A percentile compares a stretch with the other conserved stretches of the same genome.
These are phyloP conservation scores for Penicillium sp. DNA, from an alignment of 2,329 filamentous ascomycete genomes.

Conservation along the genomic window DNA sequence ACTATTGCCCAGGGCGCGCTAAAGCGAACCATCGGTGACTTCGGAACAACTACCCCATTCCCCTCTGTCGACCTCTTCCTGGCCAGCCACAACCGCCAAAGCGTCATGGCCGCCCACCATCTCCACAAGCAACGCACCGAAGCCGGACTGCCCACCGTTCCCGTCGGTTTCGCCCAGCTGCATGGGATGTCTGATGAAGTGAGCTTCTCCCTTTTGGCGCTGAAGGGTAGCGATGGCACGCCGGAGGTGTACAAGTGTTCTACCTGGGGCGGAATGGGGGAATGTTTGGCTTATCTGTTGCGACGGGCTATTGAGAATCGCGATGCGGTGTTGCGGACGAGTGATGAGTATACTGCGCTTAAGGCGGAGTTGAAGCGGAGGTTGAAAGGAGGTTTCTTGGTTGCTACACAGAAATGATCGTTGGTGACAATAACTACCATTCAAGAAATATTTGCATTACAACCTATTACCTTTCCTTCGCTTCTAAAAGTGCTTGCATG, in stretches of 20 bases:
- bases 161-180: conserved; percentile 58
- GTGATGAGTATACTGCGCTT: conserved; percentile 41
- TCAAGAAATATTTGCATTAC: not conserved
- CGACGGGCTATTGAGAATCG: conserved; percentile 61
- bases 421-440: conserved; percentile 1
- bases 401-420: conserved; percentile 5
- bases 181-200: conserved; percentile 65
- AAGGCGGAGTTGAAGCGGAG: conserved; percentile 26
- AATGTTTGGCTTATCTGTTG: conserved; percentile 78
- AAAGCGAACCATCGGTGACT: conserved; percentile 44
- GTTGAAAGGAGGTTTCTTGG: conserved; percentile 11
- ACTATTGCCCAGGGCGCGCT: conserved; percentile 70
- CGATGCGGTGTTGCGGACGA: conserved; percentile 58
- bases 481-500: not conserved
- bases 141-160: conserved; percentile 45
- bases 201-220: conserved; percentile 54
- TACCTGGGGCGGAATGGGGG: conserved; percentile 59
- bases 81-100: conserved; percentile 79
- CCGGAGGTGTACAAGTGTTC: conserved; percentile 58
- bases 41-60: conserved; percentile 42
- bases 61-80: conserved; percentile 67
- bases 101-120: conserved; percentile 59
- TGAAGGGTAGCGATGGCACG: conserved; percentile 33
- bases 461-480: not conserved
- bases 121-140: conserved; percentile 51